These are phyloP conservation scores for Cryptococcus maquisensis DNA, from an alignment of 1,284 basidiomycete species.

Conservation along the genomic window DNA sequence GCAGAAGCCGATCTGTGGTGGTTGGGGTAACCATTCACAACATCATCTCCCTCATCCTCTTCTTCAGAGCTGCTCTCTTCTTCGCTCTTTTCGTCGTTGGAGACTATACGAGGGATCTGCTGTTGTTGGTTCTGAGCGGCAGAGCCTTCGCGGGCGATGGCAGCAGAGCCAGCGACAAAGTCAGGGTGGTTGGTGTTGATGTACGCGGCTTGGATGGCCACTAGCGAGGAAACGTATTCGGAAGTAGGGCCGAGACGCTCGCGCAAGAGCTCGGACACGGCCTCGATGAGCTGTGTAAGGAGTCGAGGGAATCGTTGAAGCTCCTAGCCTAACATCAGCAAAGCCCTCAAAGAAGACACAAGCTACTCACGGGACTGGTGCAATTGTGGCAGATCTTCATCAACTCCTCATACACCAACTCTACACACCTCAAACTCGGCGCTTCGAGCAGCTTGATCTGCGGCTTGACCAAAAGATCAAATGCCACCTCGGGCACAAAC, in stretches of 20 bases:
- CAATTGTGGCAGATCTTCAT: constrained; percentile 99
- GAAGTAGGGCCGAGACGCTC: constrained; percentile 95
- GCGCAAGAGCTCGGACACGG: constrained; percentile 91
- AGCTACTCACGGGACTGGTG: constrained; percentile 67
- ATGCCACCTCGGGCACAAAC: constrained; percentile 96
- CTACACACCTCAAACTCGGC: constrained; percentile 91
- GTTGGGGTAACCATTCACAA: constrained; percentile 23
- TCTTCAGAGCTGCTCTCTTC: constrained; percentile 41
- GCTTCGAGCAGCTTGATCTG: constrained; percentile 96
- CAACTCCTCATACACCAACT: constrained; percentile 96
- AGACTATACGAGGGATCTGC: constrained; percentile 26
- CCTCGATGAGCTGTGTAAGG: constrained; percentile 91
- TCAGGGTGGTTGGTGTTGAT: constrained; percentile 74
- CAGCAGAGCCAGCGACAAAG: constrained; percentile 49
- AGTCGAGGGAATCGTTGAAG: constrained; percentile 93
- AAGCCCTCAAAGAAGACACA: not conserved
- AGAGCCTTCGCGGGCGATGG: constrained; percentile 45
- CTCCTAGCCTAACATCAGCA: constrained; percentile 58
- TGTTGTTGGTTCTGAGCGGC: constrained; percentile 10
- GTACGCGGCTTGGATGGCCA: constrained; percentile 96
- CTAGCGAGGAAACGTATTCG: constrained; percentile 91
- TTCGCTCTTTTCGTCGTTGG: constrained; percentile 36
- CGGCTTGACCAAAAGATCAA: constrained; percentile 95
- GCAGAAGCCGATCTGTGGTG: constrained; percentile 72
- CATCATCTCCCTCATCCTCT: constrained; percentile 9